Evolutionary conservation across 345 rosid genomes (phyloP).

Genomic region (Moringa oleifera): DNA sequence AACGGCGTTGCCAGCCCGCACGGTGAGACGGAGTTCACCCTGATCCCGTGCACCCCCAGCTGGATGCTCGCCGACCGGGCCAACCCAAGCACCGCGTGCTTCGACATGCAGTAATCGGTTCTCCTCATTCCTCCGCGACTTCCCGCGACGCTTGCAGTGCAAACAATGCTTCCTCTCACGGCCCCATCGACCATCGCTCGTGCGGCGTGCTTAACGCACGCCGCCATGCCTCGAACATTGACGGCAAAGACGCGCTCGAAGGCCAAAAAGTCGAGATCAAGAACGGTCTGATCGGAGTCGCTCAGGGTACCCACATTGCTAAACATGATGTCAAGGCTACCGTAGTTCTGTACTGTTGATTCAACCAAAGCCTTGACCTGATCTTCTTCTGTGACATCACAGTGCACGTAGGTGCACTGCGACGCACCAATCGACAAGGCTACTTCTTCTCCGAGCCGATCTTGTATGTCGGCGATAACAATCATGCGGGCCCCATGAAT

Average conservation of each 20-base stretch:
- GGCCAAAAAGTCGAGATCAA: slow-evolving; percentile 13
- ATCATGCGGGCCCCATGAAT: slow-evolving; percentile 53
- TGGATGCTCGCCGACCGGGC: slow-evolving; percentile 27
- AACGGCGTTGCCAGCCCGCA: slow-evolving; percentile 19
- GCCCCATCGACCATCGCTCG: slow-evolving; percentile 25
- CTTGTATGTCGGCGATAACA: slow-evolving; percentile 24
- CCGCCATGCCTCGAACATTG: slow-evolving; percentile 21
- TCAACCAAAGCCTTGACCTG: slow-evolving; percentile 15
- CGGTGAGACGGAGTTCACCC: slow-evolving; percentile 28
- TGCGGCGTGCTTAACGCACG: slow-evolving; percentile 26
- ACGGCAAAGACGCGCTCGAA: slow-evolving; percentile 17
- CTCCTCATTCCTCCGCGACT: too few species aligned
- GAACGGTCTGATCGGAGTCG: slow-evolving; percentile 14
- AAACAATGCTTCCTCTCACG: slow-evolving; percentile 24
- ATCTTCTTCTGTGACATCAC: slow-evolving; percentile 28
- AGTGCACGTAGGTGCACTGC: slow-evolving; percentile 15
- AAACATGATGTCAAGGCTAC: slow-evolving; percentile 28
- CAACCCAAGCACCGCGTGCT: slow-evolving; percentile 27
- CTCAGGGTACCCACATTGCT: slow-evolving; percentile 22
- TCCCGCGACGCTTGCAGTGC: slow-evolving; percentile 23
- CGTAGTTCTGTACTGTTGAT: slow-evolving; percentile 14
- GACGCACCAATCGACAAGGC: slow-evolving; percentile 13
- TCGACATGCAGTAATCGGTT: slow-evolving; percentile 20
- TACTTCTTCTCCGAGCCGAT: slow-evolving; percentile 15
- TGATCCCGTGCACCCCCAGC: slow-evolving; percentile 20